Conservation (phyloP, 306 rosid species). For the Rosa rugosa region DNA sequence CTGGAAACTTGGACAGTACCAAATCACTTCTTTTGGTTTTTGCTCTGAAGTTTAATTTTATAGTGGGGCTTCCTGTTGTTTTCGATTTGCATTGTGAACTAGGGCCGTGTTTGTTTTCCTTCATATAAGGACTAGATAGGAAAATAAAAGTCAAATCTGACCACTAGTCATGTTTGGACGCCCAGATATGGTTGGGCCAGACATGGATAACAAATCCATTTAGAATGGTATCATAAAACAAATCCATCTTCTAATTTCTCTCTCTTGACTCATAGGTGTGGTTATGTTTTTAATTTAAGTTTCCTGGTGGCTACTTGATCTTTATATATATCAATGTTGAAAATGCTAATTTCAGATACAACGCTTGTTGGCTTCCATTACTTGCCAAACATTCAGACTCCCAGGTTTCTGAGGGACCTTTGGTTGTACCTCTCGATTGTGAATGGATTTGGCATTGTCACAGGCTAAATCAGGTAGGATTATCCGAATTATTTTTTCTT, state of each 20-base stretch:
- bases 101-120: too few species aligned
- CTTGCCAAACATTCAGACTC: conserved; percentile 70
- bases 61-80: neutral
- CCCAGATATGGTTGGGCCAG: too few species aligned
- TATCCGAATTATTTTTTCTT: conserved; percentile 18
- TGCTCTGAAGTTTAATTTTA: neutral
- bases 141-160: too few species aligned
- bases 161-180: too few species aligned
- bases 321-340: conserved; percentile 18
- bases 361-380: conserved; percentile 96
- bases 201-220: too few species aligned
- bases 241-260: too few species aligned
- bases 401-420: conserved; percentile 55
- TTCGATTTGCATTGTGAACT: neutral
- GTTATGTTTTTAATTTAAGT: neutral
- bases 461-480: conserved; percentile 90
- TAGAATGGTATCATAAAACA: too few species aligned
- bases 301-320: neutral
- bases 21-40: neutral
- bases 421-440: conserved; percentile 94
- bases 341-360: conserved; percentile 59
- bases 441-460: conserved; percentile 99
- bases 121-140: too few species aligned
- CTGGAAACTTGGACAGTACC: neutral
- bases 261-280: too few species aligned